phyloP scores from a whole-genome alignment of 768 basidiomycete species.

The Hericium coralloides region DNA sequence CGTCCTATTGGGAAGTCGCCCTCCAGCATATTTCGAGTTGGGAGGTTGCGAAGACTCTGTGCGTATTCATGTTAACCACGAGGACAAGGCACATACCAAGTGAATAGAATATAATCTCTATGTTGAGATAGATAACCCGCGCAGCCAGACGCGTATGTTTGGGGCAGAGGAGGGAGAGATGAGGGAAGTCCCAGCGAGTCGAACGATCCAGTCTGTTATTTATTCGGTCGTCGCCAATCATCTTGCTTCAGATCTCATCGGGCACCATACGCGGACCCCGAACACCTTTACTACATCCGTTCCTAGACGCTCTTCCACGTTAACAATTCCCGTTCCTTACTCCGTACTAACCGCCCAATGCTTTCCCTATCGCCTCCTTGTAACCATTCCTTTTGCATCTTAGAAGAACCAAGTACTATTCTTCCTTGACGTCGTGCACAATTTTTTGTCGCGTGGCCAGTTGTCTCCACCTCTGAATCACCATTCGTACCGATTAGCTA shows the following conservation, averaged over 20 bases:
- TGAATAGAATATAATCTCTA: background rate
- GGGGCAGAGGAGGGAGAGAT: background rate
- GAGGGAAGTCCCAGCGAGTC: background rate
- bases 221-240: background rate
- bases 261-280: background rate
- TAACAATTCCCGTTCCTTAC: background rate
- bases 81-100: background rate
- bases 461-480: too few species aligned
- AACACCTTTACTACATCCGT: background rate
- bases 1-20: too few species aligned
- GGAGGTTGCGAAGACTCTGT: too few species aligned
- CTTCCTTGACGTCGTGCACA: background rate
- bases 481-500: too few species aligned
- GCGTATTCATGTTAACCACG: background rate
- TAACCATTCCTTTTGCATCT: background rate
- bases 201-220: background rate
- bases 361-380: background rate
- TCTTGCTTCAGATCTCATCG: background rate
- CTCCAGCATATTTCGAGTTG: too few species aligned
- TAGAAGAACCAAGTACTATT: background rate
- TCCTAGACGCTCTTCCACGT: background rate
- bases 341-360: background rate
- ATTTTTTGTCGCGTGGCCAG: background rate
- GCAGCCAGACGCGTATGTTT: background rate
- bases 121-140: background rate